Evolutionary conservation across 768 basidiomycete genomes (phyloP).

Genomic region (Russula abietina): DNA sequence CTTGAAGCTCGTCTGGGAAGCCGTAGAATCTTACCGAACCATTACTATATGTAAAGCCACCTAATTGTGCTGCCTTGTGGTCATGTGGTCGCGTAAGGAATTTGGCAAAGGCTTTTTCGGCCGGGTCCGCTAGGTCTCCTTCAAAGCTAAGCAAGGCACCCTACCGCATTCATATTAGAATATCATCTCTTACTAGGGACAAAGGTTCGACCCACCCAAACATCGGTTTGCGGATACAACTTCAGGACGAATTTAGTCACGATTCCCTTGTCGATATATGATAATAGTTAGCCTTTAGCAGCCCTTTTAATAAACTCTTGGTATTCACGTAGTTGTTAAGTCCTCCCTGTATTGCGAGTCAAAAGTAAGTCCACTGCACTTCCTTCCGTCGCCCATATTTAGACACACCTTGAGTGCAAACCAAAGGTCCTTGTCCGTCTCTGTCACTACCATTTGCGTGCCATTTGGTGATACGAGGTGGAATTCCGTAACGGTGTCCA

Average conservation of each 20-base stretch:
- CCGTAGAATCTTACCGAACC: constrained; percentile 33
- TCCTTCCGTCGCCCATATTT: too few species aligned
- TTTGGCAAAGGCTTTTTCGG: background rate
- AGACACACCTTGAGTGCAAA: constrained; percentile 15
- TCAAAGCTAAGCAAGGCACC: constrained; percentile 5
- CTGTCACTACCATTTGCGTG: constrained; percentile 16
- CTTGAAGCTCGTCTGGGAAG: constrained; percentile 12
- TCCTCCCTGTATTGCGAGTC: constrained; percentile 5
- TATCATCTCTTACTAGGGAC: background rate
- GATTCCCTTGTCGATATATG: constrained; percentile 4
- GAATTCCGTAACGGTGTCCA: constrained; percentile 24
- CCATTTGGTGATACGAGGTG: constrained; percentile 26
- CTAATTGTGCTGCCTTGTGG: constrained; percentile 3
- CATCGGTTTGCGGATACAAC: constrained; percentile 7
- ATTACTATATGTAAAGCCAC: background rate
- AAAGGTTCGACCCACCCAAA: constrained; percentile 19
- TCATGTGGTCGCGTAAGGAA: constrained; percentile 5
- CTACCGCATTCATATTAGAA: background rate
- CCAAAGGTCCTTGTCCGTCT: constrained; percentile 19
- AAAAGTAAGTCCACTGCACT: background rate
- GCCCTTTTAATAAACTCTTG: background rate
- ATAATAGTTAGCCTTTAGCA: background rate
- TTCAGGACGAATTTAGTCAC: constrained; percentile 17
- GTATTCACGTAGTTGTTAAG: constrained; percentile 16
- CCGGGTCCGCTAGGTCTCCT: background rate